Evolutionary conservation across 371 early-diverging fungal genomes (phyloP), one percentile per base, ranked within the genome.

Genomic region (Umbelopsis sp.): DNA sequence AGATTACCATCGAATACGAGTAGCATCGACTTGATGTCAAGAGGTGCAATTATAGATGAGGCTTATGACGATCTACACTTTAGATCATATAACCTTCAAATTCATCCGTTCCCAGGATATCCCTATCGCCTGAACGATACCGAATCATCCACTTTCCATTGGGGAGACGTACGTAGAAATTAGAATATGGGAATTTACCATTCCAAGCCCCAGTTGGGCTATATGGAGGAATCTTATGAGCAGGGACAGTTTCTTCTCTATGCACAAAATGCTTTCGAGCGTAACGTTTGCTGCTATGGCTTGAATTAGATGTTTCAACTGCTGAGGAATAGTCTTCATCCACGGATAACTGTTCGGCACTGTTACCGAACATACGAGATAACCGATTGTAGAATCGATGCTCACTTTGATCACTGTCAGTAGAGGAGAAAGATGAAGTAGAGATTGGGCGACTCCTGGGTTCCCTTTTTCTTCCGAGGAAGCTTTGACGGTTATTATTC

Each of bases 101-200:
- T n/a, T 76, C 74, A 67, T 82, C 83, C 20, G 80, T 80, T 4
- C 83, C 74, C 18, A 82, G 66, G 52, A 80, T 80, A 41, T 78
- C 77, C 46, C 83, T 79, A 22, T 82, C 79, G 6, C 83, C 83
- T 57, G 74, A 72, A 45, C 83, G 78, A 48, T 80, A 82, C 50
- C 83, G 67, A 12, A 82, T 65, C 83, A 82, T 80, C 74, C 78
- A 82, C 25, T 73, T 62, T n/a, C 83, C 83, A 66, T 82, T 75
- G 11, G 83, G 83, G 6, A 82, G 16, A 45, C 79, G 78, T 4
- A 80, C 71, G 63, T 82, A 82, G 69, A 82, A 82, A 52, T 82
- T 82, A 16, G 83, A 82, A 50, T 82, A 82, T 51, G 83, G 83
- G 22, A 82, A 82, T 10, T 80, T 77, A 51, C 80, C 77, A 12